Conservation (phyloP, 306 rosid species). For the Purshia tridentata region DNA sequence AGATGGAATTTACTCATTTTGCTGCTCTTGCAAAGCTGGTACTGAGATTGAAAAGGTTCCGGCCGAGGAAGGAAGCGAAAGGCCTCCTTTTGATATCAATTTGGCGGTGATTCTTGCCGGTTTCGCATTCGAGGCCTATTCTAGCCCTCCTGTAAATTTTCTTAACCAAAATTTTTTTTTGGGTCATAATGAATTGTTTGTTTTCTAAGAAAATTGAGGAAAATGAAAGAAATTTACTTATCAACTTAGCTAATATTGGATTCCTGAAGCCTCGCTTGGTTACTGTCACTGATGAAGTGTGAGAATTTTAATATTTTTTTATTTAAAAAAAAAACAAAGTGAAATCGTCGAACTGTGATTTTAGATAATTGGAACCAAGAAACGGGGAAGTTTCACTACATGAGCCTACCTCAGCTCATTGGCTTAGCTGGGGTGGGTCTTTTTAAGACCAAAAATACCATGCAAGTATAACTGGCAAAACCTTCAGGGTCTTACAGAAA, state of each 20-base stretch:
- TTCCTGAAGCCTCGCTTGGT: background rate
- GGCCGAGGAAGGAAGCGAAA: slow-evolving; percentile 36
- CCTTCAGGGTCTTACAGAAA: too few relatives aligned
- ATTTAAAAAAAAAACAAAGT: background rate
- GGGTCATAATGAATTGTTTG: slow-evolving; percentile 11
- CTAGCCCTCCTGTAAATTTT: slow-evolving; percentile 64
- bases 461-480: background rate
- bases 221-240: background rate
- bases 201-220: slow-evolving; percentile 8
- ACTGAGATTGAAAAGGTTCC: slow-evolving; percentile 36
- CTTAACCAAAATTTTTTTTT: background rate
- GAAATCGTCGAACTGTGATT: too few relatives aligned
- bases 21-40: slow-evolving; percentile 44
- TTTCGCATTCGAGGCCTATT: slow-evolving; percentile 84
- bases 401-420: too few relatives aligned
- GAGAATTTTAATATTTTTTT: background rate
- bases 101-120: slow-evolving; percentile 92
- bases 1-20: slow-evolving; percentile 33
- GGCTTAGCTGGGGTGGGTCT: background rate
- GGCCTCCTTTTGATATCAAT: slow-evolving; percentile 79
- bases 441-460: background rate
- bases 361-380: too few relatives aligned
- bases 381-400: too few relatives aligned
- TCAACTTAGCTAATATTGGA: background rate
- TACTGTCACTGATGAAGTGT: background rate